Conservation (phyloP, 495 filamentous ascomycete genomes). For the Neurospora sp. region DNA sequence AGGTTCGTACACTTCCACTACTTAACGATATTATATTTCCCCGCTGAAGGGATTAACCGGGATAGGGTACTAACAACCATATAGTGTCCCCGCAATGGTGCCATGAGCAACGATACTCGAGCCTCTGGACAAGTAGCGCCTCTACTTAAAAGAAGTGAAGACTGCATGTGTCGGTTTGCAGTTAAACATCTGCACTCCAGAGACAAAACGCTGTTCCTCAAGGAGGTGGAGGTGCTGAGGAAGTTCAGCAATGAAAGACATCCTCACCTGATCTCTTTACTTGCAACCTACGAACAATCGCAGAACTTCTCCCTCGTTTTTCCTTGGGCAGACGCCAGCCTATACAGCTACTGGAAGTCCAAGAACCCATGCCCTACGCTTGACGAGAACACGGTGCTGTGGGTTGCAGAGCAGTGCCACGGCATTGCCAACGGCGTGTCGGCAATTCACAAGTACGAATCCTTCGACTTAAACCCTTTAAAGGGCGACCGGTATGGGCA, state of each 20-base stretch:
- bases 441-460: background rate
- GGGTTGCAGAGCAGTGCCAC: conserved; percentile 11
- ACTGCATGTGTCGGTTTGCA: background rate
- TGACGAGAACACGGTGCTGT: conserved; percentile 1
- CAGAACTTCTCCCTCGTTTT: conserved; percentile 12
- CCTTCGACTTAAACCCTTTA: too few relatives aligned
- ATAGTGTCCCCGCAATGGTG: background rate
- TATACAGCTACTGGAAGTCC: conserved; percentile 5
- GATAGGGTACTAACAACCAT: too few relatives aligned
- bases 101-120: background rate
- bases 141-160: too few relatives aligned
- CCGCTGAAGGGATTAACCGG: too few relatives aligned
- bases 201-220: background rate
- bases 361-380: background rate
- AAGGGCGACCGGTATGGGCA: too few relatives aligned
- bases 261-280: conserved; percentile 13
- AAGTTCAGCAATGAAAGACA: conserved; percentile 9
- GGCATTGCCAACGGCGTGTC: conserved; percentile 6
- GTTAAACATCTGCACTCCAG: conserved; percentile 1
- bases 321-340: conserved; percentile 11
- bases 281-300: conserved; percentile 14
- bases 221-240: conserved; percentile 8
- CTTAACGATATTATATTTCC: too few relatives aligned
- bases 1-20: too few relatives aligned
- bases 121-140: too few relatives aligned